Conservation (phyloP, 2,329 filamentous ascomycete species). For the Phialophora chinensis region DNA sequence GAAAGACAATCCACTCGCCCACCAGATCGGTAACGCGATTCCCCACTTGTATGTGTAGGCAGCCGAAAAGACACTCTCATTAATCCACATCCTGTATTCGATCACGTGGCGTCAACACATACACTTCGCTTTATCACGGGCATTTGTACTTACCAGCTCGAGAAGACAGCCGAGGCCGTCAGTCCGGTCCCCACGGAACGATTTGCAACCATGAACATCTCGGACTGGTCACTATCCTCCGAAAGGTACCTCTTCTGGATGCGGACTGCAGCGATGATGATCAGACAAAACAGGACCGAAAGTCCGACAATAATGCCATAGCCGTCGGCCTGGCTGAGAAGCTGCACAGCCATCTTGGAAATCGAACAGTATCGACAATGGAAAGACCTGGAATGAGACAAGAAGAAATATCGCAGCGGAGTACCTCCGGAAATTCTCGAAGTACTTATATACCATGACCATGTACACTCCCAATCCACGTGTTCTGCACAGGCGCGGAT, state of each 20-base stretch:
- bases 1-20: conserved; percentile 51
- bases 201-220: conserved; percentile 51
- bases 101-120: conserved; percentile 6
- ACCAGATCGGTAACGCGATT: conserved; percentile 48
- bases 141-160: conserved; percentile 42
- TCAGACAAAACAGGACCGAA: conserved; percentile 54
- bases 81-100: conserved; percentile 44
- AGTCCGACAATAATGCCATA: conserved; percentile 59
- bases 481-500: background rate
- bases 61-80: conserved; percentile 46
- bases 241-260: conserved; percentile 53
- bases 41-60: conserved; percentile 47
- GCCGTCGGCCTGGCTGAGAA: conserved; percentile 46
- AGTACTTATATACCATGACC: background rate
- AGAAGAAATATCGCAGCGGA: background rate
- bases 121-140: background rate
- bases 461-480: background rate
- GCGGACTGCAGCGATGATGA: conserved; percentile 55
- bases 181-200: conserved; percentile 47
- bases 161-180: conserved; percentile 48
- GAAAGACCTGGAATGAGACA: background rate
- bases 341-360: conserved; percentile 28
- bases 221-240: conserved; percentile 53
- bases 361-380: background rate
- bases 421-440: background rate